Evolutionary conservation across 78 protist species (phyloP).

Genomic region (Diacronema lutheri): DNA sequence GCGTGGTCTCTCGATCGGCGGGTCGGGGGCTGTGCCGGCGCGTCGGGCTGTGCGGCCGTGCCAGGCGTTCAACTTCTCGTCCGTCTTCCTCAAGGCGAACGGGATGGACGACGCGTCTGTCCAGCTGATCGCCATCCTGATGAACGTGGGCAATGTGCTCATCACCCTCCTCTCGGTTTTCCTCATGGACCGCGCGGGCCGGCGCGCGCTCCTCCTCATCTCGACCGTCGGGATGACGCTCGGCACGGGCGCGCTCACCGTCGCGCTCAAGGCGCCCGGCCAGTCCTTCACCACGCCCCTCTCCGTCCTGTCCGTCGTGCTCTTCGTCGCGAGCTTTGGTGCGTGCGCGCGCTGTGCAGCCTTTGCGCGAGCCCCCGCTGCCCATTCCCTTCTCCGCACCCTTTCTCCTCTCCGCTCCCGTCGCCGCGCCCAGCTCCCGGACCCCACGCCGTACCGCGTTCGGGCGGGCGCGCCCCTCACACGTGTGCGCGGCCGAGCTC

Average conservation of each 20-base stretch:
- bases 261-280: neutral
- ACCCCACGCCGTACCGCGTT: too few relatives aligned
- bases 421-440: too few relatives aligned
- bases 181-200: slow-evolving; percentile 9
- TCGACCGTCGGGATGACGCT: neutral
- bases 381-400: too few relatives aligned
- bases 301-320: neutral
- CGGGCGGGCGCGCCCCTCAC: too few relatives aligned
- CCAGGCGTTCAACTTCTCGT: slow-evolving; percentile 2
- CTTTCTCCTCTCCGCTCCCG: too few relatives aligned
- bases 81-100: neutral
- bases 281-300: neutral
- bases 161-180: neutral
- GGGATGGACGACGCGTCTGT: neutral
- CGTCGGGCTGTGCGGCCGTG: too few relatives aligned
- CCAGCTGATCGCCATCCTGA: neutral
- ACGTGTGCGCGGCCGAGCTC: too few relatives aligned
- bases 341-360: too few relatives aligned
- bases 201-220: neutral
- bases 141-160: neutral
- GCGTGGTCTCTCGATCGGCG: too few relatives aligned
- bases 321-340: neutral
- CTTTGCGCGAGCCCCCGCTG: too few relatives aligned
- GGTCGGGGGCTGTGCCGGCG: too few relatives aligned
- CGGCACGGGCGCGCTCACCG: neutral